phyloP scores from a whole-genome alignment of 345 rosid genomes.

The Geranium brycei region DNA sequence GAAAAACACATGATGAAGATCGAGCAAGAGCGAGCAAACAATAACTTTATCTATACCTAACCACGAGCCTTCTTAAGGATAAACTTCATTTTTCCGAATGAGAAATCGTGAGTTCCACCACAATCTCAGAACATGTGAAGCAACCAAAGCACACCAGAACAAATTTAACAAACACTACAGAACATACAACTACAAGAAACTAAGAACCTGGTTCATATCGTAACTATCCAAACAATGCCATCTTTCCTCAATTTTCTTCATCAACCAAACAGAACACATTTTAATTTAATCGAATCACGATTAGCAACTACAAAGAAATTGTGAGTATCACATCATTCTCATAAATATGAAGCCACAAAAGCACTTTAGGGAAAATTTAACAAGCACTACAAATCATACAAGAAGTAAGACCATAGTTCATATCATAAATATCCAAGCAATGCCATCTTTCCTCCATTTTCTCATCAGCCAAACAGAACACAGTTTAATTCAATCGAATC shows the following conservation, averaged over 20 bases:
- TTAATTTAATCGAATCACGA: neutral
- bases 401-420: neutral
- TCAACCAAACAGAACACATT: neutral
- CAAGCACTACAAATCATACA: neutral
- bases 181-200: neutral
- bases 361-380: neutral
- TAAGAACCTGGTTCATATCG: neutral
- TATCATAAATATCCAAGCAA: no score
- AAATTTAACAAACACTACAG: neutral
- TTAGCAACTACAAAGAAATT: neutral
- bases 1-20: neutral
- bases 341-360: no score
- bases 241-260: neutral
- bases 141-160: neutral
- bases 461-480: neutral
- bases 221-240: no score
- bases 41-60: no score
- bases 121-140: no score
- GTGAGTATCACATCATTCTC: no score
- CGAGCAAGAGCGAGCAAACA: no score
- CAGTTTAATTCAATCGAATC: neutral
- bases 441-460: neutral
- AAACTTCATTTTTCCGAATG: no score
- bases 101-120: no score
- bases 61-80: no score